Percentiles rank a stretch among this genome's conserved stretches.
Conservation (phyloP, 1,284 basidiomycete genomes). For the Cryptococcus wingfieldii region DNA sequence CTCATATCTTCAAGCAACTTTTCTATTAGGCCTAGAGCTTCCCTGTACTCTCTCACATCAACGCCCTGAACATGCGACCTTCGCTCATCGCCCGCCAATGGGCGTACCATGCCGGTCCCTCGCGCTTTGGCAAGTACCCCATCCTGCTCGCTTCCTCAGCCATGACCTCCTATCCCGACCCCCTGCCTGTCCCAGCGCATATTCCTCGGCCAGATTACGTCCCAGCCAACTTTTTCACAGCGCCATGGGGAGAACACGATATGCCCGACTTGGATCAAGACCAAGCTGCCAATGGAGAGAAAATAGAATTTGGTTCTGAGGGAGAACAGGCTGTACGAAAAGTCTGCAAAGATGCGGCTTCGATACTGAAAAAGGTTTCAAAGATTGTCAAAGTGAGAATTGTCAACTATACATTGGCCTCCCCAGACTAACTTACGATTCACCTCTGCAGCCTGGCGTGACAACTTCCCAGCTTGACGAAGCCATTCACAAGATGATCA, state of each 20-base stretch:
- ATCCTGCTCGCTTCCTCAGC: slow-evolving; percentile 27
- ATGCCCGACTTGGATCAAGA: slow-evolving; percentile 54
- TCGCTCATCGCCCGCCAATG: not conserved
- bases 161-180: slow-evolving; percentile 38
- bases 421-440: not conserved
- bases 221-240: slow-evolving; percentile 41
- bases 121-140: slow-evolving; percentile 33
- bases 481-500: slow-evolving; percentile 65
- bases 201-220: slow-evolving; percentile 64
- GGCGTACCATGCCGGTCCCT: slow-evolving; percentile 15
- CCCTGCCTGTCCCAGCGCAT: slow-evolving; percentile 57
- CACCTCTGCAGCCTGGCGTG: slow-evolving; percentile 57
- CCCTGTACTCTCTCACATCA: too few relatives aligned
- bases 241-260: slow-evolving; percentile 41
- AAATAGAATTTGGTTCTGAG: slow-evolving; percentile 57
- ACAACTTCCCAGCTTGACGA: slow-evolving; percentile 71
- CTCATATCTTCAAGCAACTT: too few relatives aligned
- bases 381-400: slow-evolving; percentile 57
- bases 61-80: too few relatives aligned
- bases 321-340: slow-evolving; percentile 59
- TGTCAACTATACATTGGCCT: not conserved
- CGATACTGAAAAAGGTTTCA: slow-evolving; percentile 59
- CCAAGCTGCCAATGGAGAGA: slow-evolving; percentile 40
- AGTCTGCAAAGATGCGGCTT: slow-evolving; percentile 61
- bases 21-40: too few relatives aligned